Evolutionary conservation across 768 basidiomycete genomes (phyloP).

Genomic region (Russula emetica): DNA sequence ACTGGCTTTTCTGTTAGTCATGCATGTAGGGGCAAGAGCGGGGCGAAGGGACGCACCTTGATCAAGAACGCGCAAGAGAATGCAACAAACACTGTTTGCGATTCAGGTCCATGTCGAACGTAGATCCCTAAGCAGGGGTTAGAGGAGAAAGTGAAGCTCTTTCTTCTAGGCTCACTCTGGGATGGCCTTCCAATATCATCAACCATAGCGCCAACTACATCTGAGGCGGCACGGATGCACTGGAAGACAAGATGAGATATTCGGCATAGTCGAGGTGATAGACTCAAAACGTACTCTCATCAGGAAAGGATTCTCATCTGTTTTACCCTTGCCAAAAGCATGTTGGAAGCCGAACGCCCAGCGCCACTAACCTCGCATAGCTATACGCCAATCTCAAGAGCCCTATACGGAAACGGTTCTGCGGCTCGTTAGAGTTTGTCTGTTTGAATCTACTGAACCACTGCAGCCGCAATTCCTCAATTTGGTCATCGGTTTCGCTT

Average conservation of each 20-base stretch:
- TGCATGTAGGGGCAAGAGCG: not conserved
- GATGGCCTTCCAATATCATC: constrained; percentile 52
- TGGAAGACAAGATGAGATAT: constrained; percentile 31
- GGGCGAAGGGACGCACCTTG: constrained; percentile 24
- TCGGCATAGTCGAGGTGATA: constrained; percentile 11
- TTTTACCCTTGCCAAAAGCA: constrained; percentile 55
- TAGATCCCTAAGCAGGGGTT: constrained; percentile 21
- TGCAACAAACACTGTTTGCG: constrained; percentile 34
- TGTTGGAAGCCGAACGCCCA: constrained; percentile 79
- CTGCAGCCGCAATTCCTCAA: constrained; percentile 49
- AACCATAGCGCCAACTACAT: constrained; percentile 59
- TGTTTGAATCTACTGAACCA: constrained; percentile 55
- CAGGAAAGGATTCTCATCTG: constrained; percentile 63
- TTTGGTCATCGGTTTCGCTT: constrained; percentile 61
- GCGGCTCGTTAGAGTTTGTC: constrained; percentile 51
- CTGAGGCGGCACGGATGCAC: constrained; percentile 65
- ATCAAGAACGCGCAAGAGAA: constrained; percentile 36
- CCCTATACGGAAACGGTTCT: constrained; percentile 57
- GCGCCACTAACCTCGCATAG: constrained; percentile 62
- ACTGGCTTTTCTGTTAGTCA: constrained; percentile 14
- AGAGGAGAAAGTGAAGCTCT: not conserved
- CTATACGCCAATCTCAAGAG: constrained; percentile 59
- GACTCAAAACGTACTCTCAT: constrained; percentile 47
- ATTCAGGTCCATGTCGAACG: constrained; percentile 34
- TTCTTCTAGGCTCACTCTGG: constrained; percentile 43